Evolutionary conservation across 2,329 filamentous ascomycete genomes (phyloP), one percentile per base, ranked within the genome.

Genomic region (Lomentospora prolificans): DNA sequence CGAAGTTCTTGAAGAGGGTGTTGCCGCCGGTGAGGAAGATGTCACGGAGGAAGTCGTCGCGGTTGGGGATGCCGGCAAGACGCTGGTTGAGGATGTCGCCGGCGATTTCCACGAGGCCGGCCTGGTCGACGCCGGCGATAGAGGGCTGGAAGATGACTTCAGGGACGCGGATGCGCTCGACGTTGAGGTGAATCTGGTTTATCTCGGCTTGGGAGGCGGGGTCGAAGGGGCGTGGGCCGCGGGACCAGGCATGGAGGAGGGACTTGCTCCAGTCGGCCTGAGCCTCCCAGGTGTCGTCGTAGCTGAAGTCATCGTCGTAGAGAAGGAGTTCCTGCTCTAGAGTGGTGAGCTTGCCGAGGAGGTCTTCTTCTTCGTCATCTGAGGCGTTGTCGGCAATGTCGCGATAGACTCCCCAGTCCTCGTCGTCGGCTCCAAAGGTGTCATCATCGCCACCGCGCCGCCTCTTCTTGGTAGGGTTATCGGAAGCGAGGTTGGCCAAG

Each of bases 371-470:
- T 66, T 95, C 91, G 59, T 94, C 89, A 65, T 87, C 89, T 62
- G 78, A 79, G 6, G 87, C 86, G 53, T 90, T 90, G 1, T 88
- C 90, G 2, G 90, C 89, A 57, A 97, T 95, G 41, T 89, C 89
- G 55, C 94, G 86, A 70, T 99, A 99, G 12, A 99, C 90, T 57
- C 90, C 90, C 94, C 94, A 99, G 69, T 99, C 94, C 57, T 95
- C 91, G 65, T 99, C 94, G 68, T 99, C 92, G 52, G 91, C 91
- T 57, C 94, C 94, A 66, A 99, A 99, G 58, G 89, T 90, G 67
- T 99, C 94, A 64, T 99, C 94, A 66, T 97, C 92, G 3, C 86
- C 89, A 6, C 90, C 90, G 17, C 91, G 84, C 12, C 90, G 79
- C 57, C 92, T 82, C 70, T 96, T 95, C 68, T 91, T 90, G 60